phyloP scores from a whole-genome alignment of 1,139 yeast genomes.

The Meyerozyma elateridarum region DNA sequence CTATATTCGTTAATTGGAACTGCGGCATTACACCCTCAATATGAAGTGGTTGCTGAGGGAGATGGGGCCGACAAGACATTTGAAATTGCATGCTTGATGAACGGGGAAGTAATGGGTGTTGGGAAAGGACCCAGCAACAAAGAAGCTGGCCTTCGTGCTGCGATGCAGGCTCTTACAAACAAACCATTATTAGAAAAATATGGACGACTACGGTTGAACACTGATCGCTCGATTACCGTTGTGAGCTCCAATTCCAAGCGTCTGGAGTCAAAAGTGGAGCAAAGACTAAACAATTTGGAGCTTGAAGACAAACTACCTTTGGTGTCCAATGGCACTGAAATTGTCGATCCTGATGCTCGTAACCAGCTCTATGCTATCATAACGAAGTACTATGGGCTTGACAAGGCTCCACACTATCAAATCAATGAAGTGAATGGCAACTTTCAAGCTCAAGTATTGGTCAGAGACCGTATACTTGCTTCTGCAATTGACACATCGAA shows the following conservation, averaged over 20 bases:
- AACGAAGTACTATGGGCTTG: slow-evolving; percentile 29
- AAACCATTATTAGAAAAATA: slow-evolving; percentile 59
- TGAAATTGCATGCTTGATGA: slow-evolving; percentile 54
- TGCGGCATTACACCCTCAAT: slow-evolving; percentile 63
- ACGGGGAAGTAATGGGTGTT: slow-evolving; percentile 40
- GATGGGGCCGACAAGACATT: slow-evolving; percentile 48
- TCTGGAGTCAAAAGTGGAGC: slow-evolving; percentile 8
- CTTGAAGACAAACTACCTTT: slow-evolving; percentile 23
- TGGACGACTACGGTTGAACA: slow-evolving; percentile 51
- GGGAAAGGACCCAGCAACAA: slow-evolving; percentile 60
- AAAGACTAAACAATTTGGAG: slow-evolving; percentile 10
- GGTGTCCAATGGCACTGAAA: slow-evolving; percentile 20
- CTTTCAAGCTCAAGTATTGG: slow-evolving; percentile 33
- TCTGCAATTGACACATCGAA: slow-evolving; percentile 38
- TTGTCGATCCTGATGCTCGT: slow-evolving; percentile 32
- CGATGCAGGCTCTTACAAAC: slow-evolving; percentile 63
- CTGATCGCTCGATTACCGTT: slow-evolving; percentile 51
- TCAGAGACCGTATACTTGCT: slow-evolving; percentile 35
- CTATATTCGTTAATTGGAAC: slow-evolving; percentile 78
- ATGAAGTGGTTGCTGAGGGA: slow-evolving; percentile 30
- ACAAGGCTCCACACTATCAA: slow-evolving; percentile 36
- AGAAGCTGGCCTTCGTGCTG: slow-evolving; percentile 70
- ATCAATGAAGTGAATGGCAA: slow-evolving; percentile 25
- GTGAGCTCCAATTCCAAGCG: slow-evolving; percentile 10
- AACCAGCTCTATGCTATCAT: slow-evolving; percentile 42